Evolutionary conservation across 768 basidiomycete species (phyloP).

Genomic region (Pisolithus microcarpus): DNA sequence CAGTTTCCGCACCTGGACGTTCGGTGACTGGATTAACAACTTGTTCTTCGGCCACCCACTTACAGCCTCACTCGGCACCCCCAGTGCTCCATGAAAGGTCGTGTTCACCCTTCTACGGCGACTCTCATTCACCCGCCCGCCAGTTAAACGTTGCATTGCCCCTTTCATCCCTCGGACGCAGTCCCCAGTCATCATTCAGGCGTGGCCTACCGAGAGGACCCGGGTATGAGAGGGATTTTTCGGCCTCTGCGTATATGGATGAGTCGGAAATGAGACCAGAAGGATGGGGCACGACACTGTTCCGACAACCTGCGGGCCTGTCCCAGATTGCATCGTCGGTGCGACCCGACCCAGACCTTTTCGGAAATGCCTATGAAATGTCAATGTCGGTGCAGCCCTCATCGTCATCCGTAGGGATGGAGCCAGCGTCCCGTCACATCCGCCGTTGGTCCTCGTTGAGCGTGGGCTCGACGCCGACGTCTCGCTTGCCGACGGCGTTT

Average conservation of each 20-base stretch:
- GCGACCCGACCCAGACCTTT: background rate
- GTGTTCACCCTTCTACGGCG: background rate
- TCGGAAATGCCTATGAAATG: too few relatives aligned
- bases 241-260: background rate
- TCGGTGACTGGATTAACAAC: background rate
- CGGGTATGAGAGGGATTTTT: background rate
- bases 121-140: background rate
- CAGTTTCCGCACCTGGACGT: background rate
- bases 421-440: slow-evolving; percentile 22
- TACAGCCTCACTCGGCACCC: background rate
- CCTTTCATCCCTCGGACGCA: background rate
- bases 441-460: slow-evolving; percentile 27
- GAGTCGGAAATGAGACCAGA: background rate
- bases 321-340: background rate
- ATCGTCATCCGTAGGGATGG: slow-evolving; percentile 17
- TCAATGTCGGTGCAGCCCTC: background rate
- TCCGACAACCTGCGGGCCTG: background rate
- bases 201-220: background rate
- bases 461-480: slow-evolving; percentile 12
- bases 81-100: background rate
- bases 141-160: background rate
- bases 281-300: background rate
- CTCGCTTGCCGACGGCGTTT: slow-evolving; percentile 17
- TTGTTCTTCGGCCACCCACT: background rate
- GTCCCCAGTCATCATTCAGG: background rate